Percentiles rank a stretch among this genome's conserved stretches.
Conservation (phyloP, 2,329 filamentous ascomycete genomes). For the Penicillium sp. region DNA sequence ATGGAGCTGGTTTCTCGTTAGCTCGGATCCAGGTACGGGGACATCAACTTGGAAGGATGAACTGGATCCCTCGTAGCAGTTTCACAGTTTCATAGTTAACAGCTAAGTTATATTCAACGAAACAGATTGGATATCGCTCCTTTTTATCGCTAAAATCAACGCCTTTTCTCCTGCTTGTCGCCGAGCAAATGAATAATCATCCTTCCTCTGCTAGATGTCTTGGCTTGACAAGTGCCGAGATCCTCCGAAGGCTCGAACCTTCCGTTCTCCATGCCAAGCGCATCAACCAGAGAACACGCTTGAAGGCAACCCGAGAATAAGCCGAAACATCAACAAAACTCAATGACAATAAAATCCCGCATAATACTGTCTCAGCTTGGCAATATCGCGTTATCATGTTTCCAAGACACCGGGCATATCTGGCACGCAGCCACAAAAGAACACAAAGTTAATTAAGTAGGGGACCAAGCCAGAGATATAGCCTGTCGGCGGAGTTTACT, state of each 20-base stretch:
- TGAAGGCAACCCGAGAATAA: constrained; percentile 11
- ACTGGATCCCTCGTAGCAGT: background rate
- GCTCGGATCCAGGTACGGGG: constrained; percentile 2
- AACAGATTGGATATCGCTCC: background rate
- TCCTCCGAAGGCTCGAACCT: constrained; percentile 7
- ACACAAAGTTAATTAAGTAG: constrained; percentile 9
- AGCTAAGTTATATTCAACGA: background rate
- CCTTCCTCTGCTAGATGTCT: constrained; percentile 3
- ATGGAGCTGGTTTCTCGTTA: background rate
- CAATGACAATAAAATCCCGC: constrained; percentile 8
- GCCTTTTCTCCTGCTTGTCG: background rate
- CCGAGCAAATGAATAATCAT: constrained; percentile 6
- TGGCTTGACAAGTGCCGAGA: background rate
- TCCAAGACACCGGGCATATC: constrained; percentile 6
- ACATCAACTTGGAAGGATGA: background rate
- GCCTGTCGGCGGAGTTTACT: constrained; percentile 6
- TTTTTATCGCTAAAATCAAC: constrained; percentile 2
- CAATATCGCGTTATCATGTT: constrained; percentile 5
- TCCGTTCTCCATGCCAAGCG: constrained; percentile 10
- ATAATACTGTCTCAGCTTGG: constrained; percentile 6
- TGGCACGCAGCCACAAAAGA: constrained; percentile 9
- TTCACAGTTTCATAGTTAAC: background rate
- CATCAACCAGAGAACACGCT: constrained; percentile 6
- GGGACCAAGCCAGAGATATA: constrained; percentile 9
- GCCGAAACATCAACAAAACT: constrained; percentile 6